phyloP scores from a whole-genome alignment of 73 alveolate species.

The Diophrys appendiculata region DNA sequence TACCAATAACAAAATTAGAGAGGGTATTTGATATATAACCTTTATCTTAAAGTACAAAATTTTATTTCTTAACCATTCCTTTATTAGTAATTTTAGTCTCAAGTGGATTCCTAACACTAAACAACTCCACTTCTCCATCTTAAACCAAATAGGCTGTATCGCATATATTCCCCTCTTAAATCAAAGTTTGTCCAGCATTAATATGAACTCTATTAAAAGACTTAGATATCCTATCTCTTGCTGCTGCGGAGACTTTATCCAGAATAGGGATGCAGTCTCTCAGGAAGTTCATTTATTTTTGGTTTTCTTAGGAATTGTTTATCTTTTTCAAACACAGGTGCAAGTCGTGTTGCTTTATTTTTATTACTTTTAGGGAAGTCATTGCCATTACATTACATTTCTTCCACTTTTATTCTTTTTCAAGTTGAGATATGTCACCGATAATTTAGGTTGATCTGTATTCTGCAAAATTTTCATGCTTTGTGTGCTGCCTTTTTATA shows the following conservation, averaged over 20 bases:
- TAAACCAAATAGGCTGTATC: background rate
- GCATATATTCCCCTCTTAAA: background rate
- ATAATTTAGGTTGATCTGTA: background rate
- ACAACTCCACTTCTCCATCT: background rate
- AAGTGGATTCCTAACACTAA: slow-evolving; percentile 3
- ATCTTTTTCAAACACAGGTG: background rate
- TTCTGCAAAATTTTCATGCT: background rate
- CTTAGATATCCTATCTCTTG: slow-evolving; percentile 8
- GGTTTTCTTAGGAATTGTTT: background rate
- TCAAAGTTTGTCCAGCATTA: background rate
- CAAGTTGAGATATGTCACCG: background rate
- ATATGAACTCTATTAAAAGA: background rate
- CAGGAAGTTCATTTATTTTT: background rate
- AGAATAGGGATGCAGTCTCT: background rate
- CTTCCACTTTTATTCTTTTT: background rate
- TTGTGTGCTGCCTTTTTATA: background rate
- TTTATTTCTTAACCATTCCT: background rate
- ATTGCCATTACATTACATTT: background rate
- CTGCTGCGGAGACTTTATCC: slow-evolving; percentile 1
- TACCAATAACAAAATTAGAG: background rate
- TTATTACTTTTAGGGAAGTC: background rate
- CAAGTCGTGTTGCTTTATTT: background rate
- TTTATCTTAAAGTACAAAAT: slow-evolving; percentile 4
- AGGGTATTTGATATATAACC: slow-evolving; percentile 3
- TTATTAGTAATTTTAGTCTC: background rate